Base-by-base conservation (phyloP, 345 rosid species). In the Salix udensis region DNA sequence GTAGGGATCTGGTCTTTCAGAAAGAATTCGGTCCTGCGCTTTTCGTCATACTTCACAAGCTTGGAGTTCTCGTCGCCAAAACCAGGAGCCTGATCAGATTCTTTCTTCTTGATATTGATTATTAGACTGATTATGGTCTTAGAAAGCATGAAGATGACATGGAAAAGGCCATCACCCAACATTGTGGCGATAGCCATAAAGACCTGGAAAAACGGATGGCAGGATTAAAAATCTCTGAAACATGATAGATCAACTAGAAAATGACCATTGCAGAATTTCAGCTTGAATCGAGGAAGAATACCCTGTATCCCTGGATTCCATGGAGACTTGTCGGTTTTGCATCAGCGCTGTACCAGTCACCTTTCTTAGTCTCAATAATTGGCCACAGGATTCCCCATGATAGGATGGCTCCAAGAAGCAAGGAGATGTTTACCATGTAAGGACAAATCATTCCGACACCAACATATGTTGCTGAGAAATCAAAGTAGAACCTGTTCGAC, bases 371-470 rank as follows among this genome's bases (percentile, higher is more conserved):
- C 70, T 81, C 90, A 60, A 92, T 92, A 18, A 83, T 71, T 1
- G 96, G 98, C 98, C 98, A 91, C 96, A 94, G 85, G 69, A 90
- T 31, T 74, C 90, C 96, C 97, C 97, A 94, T 2, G 98, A 94
- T 74, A 94, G 21, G 66, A 90, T 80, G 24, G 96, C 93, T 40
- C 98, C 98, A 69, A 92, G 16, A 18, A 94, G 89, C 80, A 94
- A 79, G 65, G 98, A 94, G 13, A 90, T 75, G 74, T 92, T 94
- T 42, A 94, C 93, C 82, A 94, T 89, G 79, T 91, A 88, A 31
- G 98, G 97, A 76, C 97, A 94, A 15, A 94, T 92, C 96, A 94
- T 90, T 23, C 98, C 98, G 39, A 91, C 97, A 13, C 98, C 98
- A 26, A 94, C 90, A 70, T 94, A 94, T 26, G 97, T 94, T 21